A percentile compares a stretch with the other conserved stretches of the same genome.
Conservation (phyloP, 23 red algal genomes). For the Chondrus crispus region DNA sequence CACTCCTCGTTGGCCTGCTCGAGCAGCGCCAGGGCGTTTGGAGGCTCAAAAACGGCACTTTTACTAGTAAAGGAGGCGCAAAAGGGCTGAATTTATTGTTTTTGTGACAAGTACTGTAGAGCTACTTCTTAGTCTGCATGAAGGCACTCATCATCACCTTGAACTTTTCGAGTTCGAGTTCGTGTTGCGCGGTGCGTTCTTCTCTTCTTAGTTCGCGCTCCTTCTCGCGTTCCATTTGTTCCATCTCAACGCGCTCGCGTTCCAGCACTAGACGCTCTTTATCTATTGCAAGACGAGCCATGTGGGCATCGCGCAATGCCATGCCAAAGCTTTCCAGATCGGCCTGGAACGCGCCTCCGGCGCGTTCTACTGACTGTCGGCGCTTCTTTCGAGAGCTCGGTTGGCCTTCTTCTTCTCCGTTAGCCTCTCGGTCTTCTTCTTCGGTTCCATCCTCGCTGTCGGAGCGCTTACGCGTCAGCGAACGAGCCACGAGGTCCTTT, state of each 20-base stretch:
- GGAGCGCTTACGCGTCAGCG: background rate
- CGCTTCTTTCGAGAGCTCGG: background rate
- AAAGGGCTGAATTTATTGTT: too few relatives aligned
- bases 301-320: background rate
- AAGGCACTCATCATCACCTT: background rate
- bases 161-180: slow-evolving; percentile 10
- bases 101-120: background rate
- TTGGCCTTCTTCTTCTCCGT: background rate
- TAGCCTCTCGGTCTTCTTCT: background rate
- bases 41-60: background rate
- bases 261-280: background rate
- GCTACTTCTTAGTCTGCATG: background rate
- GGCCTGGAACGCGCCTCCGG: too few relatives aligned
- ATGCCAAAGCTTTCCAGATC: background rate
- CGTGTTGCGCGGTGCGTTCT: background rate
- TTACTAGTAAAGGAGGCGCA: too few relatives aligned
- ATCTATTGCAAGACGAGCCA: background rate
- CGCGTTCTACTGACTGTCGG: too few relatives aligned
- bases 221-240: background rate
- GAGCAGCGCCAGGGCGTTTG: background rate
- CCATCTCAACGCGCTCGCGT: background rate
- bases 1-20: too few relatives aligned
- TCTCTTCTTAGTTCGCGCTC: background rate
- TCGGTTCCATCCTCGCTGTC: background rate
- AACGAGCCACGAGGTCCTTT: background rate